phyloP scores from a whole-genome alignment of 768 basidiomycete genomes.

The Cyathus striatus region DNA sequence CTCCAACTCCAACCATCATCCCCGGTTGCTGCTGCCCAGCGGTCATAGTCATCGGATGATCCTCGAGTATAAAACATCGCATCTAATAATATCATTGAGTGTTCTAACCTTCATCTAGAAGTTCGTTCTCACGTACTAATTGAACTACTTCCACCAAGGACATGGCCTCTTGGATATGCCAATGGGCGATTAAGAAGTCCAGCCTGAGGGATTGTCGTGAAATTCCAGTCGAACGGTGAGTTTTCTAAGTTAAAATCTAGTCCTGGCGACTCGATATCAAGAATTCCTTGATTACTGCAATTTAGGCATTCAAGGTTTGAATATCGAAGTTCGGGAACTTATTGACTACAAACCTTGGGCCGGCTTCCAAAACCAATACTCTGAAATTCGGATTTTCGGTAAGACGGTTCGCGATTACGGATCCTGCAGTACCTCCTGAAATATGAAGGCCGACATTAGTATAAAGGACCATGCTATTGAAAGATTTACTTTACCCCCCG shows the following conservation, averaged over 20 bases:
- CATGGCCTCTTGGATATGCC: slow-evolving; percentile 19
- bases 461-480: slow-evolving; percentile 5
- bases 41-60: slow-evolving; percentile 11
- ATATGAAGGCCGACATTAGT: background rate
- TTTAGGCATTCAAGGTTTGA: slow-evolving; percentile 3
- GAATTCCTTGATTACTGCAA: slow-evolving; percentile 10
- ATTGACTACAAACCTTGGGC: slow-evolving; percentile 8
- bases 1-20: slow-evolving; percentile 23
- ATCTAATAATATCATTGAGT: slow-evolving; percentile 13
- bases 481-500: slow-evolving; percentile 12
- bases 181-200: slow-evolving; percentile 18
- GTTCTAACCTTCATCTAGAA: slow-evolving; percentile 10
- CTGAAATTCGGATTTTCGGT: slow-evolving; percentile 9
- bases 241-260: slow-evolving; percentile 8
- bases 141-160: slow-evolving; percentile 26
- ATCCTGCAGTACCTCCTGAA: slow-evolving; percentile 15
- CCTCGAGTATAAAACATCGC: slow-evolving; percentile 5
- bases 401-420: slow-evolving; percentile 12
- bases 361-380: slow-evolving; percentile 13
- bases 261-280: slow-evolving; percentile 8
- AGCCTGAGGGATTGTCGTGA: slow-evolving; percentile 27
- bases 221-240: slow-evolving; percentile 27
- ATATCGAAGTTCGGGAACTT: slow-evolving; percentile 1
- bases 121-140: slow-evolving; percentile 20
- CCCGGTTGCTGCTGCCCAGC: background rate